phyloP scores from a whole-genome alignment of 192 early-diverging fungal genomes.

The Spizellomyces sp. region DNA sequence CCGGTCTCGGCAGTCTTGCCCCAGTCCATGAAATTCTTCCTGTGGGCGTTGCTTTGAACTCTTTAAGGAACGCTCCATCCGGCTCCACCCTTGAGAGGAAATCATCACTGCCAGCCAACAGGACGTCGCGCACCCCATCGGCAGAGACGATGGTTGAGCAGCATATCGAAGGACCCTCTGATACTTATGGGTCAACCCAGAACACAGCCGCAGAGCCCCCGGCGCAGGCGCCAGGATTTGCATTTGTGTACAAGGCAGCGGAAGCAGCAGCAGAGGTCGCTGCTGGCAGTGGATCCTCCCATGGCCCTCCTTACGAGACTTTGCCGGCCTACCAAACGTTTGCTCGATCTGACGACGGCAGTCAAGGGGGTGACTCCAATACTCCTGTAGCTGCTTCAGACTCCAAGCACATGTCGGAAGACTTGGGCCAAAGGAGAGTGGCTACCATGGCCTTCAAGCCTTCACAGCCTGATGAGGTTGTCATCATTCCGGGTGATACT shows the following conservation, averaged over 20 bases:
- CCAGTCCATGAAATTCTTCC: too few relatives aligned
- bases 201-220: too few relatives aligned
- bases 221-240: too few relatives aligned
- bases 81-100: too few relatives aligned
- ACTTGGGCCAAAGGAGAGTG: background rate
- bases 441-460: slow-evolving; percentile 18
- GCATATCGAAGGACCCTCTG: too few relatives aligned
- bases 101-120: too few relatives aligned
- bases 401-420: background rate
- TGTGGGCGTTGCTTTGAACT: too few relatives aligned
- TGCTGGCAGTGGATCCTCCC: background rate
- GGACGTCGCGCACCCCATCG: too few relatives aligned
- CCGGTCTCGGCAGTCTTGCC: too few relatives aligned
- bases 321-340: background rate
- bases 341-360: background rate
- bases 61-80: too few relatives aligned
- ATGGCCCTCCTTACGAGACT: background rate
- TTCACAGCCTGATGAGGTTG: slow-evolving; percentile 22
- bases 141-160: too few relatives aligned
- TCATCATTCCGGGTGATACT: slow-evolving; percentile 13
- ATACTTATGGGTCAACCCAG: too few relatives aligned
- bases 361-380: background rate
- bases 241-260: background rate
- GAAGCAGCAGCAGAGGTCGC: background rate
- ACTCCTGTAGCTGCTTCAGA: background rate